Conservation (phyloP, 345 rosid species). For the Arabidopsis suecica region DNA sequence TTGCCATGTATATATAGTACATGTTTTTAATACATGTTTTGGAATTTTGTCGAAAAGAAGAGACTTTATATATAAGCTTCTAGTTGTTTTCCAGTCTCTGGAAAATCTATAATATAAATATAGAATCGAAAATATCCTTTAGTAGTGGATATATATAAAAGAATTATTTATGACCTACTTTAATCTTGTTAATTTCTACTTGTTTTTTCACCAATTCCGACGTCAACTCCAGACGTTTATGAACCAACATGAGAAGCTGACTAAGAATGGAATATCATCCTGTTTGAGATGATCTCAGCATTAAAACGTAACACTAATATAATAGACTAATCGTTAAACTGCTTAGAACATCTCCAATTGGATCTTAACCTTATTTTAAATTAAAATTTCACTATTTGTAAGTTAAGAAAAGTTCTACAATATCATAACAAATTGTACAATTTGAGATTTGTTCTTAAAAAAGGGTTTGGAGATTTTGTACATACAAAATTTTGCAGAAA, state of each 20-base stretch:
- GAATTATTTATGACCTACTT: conserved; percentile 52
- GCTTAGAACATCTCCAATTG: conserved; percentile 43
- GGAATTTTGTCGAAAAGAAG: conserved; percentile 66
- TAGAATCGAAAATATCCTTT: background rate
- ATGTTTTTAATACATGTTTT: conserved; percentile 81
- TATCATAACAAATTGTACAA: no score
- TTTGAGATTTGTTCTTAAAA: no score
- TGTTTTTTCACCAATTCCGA: conserved; percentile 84
- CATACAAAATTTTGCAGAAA: no score
- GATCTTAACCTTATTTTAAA: no score
- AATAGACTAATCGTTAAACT: background rate
- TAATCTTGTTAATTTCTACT: conserved; percentile 85
- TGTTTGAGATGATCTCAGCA: background rate
- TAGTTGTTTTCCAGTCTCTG: background rate
- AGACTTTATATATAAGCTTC: conserved; percentile 7
- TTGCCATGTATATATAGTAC: background rate
- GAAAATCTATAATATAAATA: background rate
- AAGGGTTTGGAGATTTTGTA: no score
- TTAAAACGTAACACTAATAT: conserved; percentile 10
- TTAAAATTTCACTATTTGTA: no score
- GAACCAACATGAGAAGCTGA: conserved; percentile 39
- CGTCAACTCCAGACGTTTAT: conserved; percentile 78
- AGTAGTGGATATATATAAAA: background rate
- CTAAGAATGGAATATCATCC: background rate
- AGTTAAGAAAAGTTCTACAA: no score